Evolutionary conservation across 1,139 yeast genomes (phyloP).

Genomic region (Kodamaea plutei): DNA sequence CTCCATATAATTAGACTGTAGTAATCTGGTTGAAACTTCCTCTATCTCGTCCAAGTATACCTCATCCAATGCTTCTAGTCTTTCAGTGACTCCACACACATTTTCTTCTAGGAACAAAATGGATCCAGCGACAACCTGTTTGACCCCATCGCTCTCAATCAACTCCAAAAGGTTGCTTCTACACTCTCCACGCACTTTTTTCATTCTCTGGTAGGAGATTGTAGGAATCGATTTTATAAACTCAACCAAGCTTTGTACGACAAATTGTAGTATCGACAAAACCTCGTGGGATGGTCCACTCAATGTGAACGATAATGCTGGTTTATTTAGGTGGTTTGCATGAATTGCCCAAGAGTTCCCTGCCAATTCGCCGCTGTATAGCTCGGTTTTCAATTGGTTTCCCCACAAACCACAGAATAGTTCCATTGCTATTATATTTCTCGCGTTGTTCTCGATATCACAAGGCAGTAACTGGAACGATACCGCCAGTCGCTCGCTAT

Average conservation of each 20-base stretch:
- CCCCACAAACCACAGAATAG: slow-evolving; percentile 45
- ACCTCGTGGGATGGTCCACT: slow-evolving; percentile 47
- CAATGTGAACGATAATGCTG: slow-evolving; percentile 45
- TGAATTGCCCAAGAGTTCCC: slow-evolving; percentile 53
- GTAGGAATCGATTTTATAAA: slow-evolving; percentile 12
- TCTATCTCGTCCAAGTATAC: slow-evolving; percentile 22
- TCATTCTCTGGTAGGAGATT: slow-evolving; percentile 29
- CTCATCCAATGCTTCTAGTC: slow-evolving; percentile 36
- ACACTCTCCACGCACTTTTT: slow-evolving; percentile 40
- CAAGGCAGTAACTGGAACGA: slow-evolving; percentile 42
- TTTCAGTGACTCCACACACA: slow-evolving; percentile 47
- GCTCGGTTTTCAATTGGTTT: slow-evolving; percentile 26
- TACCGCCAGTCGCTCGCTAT: slow-evolving; percentile 25
- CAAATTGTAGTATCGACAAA: slow-evolving; percentile 18
- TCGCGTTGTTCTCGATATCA: slow-evolving; percentile 22
- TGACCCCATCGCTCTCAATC: slow-evolving; percentile 33
- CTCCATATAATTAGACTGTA: slow-evolving; percentile 25
- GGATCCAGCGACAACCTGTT: slow-evolving; percentile 43
- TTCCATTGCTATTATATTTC: slow-evolving; percentile 42
- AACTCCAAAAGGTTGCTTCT: slow-evolving; percentile 41
- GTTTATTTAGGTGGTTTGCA: slow-evolving; percentile 49
- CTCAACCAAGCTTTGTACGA: slow-evolving; percentile 18
- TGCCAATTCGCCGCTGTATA: slow-evolving; percentile 50
- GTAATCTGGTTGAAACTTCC: slow-evolving; percentile 17
- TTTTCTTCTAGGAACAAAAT: slow-evolving; percentile 50